phyloP scores from a whole-genome alignment of 495 filamentous ascomycete species.

The Xylona heveae region DNA sequence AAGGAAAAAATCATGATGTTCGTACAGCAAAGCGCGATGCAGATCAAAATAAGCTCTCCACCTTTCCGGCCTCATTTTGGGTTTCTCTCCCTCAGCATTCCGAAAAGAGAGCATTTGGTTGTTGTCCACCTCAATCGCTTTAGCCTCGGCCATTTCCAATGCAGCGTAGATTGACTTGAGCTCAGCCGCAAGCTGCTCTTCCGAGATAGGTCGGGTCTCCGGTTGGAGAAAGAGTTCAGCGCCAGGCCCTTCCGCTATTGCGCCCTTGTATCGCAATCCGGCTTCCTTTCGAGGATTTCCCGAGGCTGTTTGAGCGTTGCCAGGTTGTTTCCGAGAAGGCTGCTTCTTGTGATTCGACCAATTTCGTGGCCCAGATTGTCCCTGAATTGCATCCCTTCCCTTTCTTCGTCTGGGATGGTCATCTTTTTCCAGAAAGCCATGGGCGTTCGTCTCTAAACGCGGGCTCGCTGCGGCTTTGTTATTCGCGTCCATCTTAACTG shows the following conservation, averaged over 20 bases:
- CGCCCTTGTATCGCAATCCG: too few species aligned
- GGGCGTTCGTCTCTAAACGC: not conserved
- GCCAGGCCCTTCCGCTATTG: not conserved
- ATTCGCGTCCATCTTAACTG: not conserved
- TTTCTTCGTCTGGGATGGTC: not conserved
- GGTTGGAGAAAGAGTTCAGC: conserved; percentile 24
- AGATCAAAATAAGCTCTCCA: conserved; percentile 55
- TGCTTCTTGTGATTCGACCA: too few species aligned
- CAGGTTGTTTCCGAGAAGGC: not conserved
- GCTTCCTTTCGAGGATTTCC: not conserved
- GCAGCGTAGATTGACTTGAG: conserved; percentile 60
- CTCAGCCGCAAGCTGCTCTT: conserved; percentile 49
- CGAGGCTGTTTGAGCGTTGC: not conserved
- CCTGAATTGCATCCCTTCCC: not conserved
- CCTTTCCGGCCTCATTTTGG: conserved; percentile 33
- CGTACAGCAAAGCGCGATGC: conserved; percentile 50
- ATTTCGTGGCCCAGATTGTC: not conserved
- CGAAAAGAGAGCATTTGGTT: conserved; percentile 26
- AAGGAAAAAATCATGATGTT: conserved; percentile 67
- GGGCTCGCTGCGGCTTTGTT: not conserved
- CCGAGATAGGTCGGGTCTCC: conserved; percentile 46
- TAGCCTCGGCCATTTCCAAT: conserved; percentile 58
- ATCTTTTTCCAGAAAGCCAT: not conserved
- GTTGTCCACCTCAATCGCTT: conserved; percentile 55
- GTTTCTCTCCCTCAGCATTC: conserved; percentile 13